A percentile compares a stretch with the other conserved stretches of the same genome.
Evolutionary conservation across 148 eudicot species (phyloP).

Genomic region (Linanthus parryae): DNA sequence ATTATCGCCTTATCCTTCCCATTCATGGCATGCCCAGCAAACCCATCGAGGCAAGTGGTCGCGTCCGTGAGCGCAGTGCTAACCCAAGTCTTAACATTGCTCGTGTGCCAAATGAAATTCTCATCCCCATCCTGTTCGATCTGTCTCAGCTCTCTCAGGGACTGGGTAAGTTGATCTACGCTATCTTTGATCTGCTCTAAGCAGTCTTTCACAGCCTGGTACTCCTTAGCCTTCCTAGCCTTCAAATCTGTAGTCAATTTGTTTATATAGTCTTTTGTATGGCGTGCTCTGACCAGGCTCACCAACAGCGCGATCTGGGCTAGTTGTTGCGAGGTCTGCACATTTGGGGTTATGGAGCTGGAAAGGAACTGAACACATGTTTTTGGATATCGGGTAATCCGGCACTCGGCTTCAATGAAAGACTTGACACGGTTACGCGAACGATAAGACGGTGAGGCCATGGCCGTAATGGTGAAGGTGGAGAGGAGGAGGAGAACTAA

Average conservation of each 20-base stretch:
- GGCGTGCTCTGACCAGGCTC: slow-evolving; percentile 35
- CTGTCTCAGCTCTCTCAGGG: slow-evolving; percentile 28
- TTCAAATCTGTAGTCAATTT: slow-evolving; percentile 25
- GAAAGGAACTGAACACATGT: slow-evolving; percentile 20
- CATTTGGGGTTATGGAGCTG: slow-evolving; percentile 12
- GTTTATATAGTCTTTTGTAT: slow-evolving; percentile 35
- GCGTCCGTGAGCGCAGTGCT: slow-evolving; percentile 63
- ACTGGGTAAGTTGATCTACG: slow-evolving; percentile 39
- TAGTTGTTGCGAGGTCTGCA: slow-evolving; percentile 28
- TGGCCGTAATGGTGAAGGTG: slow-evolving; percentile 8
- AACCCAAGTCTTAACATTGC: slow-evolving; percentile 57
- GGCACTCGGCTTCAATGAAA: slow-evolving; percentile 32
- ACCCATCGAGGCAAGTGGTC: slow-evolving; percentile 38
- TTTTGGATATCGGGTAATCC: slow-evolving; percentile 20
- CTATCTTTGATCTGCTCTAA: slow-evolving; percentile 43
- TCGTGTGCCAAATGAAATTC: slow-evolving; percentile 45
- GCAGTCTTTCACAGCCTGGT: slow-evolving; percentile 39
- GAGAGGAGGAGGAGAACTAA: slow-evolving; percentile 20
- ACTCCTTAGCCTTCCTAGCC: slow-evolving; percentile 12
- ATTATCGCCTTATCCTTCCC: slow-evolving; percentile 23
- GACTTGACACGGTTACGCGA: slow-evolving; percentile 29
- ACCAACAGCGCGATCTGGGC: slow-evolving; percentile 49
- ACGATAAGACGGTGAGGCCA: slow-evolving; percentile 1
- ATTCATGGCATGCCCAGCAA: slow-evolving; percentile 24
- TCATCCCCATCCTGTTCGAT: slow-evolving; percentile 23